Evolutionary conservation across 2,329 filamentous ascomycete genomes (phyloP).

Genomic region (Sporothrix curviconia): DNA sequence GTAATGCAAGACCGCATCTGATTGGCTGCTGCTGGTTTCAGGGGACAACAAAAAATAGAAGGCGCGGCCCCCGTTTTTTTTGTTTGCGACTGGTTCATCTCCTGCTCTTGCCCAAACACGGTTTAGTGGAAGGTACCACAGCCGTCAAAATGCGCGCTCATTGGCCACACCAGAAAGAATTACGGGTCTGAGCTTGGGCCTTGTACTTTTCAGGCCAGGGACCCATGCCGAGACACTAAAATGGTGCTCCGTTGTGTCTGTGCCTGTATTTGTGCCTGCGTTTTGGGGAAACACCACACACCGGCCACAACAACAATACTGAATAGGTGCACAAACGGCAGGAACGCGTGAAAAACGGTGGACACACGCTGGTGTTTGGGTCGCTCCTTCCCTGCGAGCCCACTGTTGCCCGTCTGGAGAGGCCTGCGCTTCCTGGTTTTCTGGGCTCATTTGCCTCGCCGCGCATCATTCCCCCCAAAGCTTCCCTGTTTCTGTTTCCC

Average conservation of each 20-base stretch:
- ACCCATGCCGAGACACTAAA: slow-evolving; percentile 4
- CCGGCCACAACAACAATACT: no score
- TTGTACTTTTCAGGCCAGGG: background rate
- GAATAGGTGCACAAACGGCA: no score
- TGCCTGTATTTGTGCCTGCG: background rate
- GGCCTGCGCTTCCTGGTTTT: background rate
- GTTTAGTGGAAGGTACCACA: slow-evolving; percentile 17
- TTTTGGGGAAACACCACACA: background rate
- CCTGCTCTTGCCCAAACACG: slow-evolving; percentile 11
- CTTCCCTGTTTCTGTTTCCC: slow-evolving; percentile 6
- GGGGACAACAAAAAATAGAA: no score
- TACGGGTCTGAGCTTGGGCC: background rate
- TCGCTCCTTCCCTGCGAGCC: background rate
- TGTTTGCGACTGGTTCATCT: background rate
- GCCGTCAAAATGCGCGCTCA: background rate
- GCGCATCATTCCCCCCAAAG: slow-evolving; percentile 10
- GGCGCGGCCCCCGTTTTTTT: no score
- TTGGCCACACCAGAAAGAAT: background rate
- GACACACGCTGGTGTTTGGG: no score
- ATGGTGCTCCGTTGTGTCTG: background rate
- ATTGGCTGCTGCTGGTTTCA: slow-evolving; percentile 8
- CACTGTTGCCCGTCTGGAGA: background rate
- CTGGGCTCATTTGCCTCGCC: background rate
- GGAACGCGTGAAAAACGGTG: slow-evolving; percentile 7
- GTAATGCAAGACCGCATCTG: background rate